Evolutionary conservation across 2,329 filamentous ascomycete genomes (phyloP).

Genomic region (Apiospora pterosperma): DNA sequence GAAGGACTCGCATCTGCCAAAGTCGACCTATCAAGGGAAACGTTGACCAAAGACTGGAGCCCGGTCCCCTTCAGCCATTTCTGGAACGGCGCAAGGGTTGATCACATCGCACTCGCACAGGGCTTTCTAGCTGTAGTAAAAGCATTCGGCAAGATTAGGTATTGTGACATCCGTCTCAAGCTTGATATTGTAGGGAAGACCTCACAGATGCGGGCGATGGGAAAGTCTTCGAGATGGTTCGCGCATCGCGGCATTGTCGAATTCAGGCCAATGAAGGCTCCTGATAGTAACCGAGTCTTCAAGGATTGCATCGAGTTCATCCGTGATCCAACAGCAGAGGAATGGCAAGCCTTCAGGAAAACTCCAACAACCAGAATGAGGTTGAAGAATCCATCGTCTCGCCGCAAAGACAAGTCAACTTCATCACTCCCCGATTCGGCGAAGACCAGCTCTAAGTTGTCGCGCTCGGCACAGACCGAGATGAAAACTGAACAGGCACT

Average conservation of each 20-base stretch:
- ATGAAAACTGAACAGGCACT: neutral
- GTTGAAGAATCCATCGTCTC: constrained; percentile 25
- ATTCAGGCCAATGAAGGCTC: constrained; percentile 54
- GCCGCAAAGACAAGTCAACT: constrained; percentile 18
- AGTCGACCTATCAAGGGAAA: constrained; percentile 36
- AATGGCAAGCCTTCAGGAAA: constrained; percentile 54
- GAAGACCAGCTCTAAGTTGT: neutral
- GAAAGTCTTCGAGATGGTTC: constrained; percentile 56
- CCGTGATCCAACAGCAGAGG: constrained; percentile 51
- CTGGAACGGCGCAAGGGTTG: constrained; percentile 57
- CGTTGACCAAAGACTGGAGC: constrained; percentile 42
- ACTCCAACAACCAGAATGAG: constrained; percentile 37
- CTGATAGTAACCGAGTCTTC: constrained; percentile 46
- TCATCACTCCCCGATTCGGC: neutral
- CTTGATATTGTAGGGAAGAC: constrained; percentile 51
- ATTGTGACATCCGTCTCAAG: constrained; percentile 56
- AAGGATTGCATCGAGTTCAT: constrained; percentile 60
- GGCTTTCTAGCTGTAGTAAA: constrained; percentile 55
- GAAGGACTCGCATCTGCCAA: constrained; percentile 28
- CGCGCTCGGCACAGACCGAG: constrained; percentile 8
- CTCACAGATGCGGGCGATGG: constrained; percentile 59
- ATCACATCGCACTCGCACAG: constrained; percentile 54
- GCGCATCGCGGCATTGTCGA: constrained; percentile 52
- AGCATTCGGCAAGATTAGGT: constrained; percentile 56
- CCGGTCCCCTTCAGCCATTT: constrained; percentile 53